phyloP scores from a whole-genome alignment of 495 filamentous ascomycete species.

The Schizothecium vesticola region DNA sequence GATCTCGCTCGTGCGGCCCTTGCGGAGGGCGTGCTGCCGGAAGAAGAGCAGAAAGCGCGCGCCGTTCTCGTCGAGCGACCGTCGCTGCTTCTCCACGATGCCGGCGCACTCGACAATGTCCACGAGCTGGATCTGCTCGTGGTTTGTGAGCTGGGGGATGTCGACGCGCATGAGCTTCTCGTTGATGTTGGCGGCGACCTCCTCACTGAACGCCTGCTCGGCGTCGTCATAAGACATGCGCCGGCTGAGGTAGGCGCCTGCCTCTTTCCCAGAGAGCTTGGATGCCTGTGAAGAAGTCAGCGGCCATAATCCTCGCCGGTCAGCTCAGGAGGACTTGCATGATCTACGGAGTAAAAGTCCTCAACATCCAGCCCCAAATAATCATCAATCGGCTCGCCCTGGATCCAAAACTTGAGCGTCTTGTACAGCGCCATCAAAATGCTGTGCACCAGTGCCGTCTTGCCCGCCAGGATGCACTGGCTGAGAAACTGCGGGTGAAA shows the following conservation, averaged over 20 bases:
- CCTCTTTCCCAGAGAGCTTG: constrained; percentile 17
- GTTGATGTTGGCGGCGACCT: constrained; percentile 63
- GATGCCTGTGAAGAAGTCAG: constrained; percentile 10
- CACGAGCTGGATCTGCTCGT: constrained; percentile 82
- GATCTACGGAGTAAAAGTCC: constrained; percentile 56
- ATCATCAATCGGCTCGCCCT: constrained; percentile 77
- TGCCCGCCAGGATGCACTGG: constrained; percentile 82
- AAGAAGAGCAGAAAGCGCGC: constrained; percentile 89
- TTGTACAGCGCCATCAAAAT: constrained; percentile 71
- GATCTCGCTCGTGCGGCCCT: constrained; percentile 56
- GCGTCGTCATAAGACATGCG: constrained; percentile 48
- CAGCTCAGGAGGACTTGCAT: constrained; percentile 8
- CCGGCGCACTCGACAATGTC: constrained; percentile 86
- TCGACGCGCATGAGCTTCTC: constrained; percentile 69
- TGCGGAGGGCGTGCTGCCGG: constrained; percentile 72
- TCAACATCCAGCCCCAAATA: constrained; percentile 68
- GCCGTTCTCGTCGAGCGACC: constrained; percentile 90
- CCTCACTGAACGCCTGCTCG: constrained; percentile 62
- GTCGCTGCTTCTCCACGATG: constrained; percentile 79
- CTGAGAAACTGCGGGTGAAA: constrained; percentile 92
- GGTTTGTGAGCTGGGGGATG: constrained; percentile 78
- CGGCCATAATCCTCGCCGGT: neutral
- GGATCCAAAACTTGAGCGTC: constrained; percentile 74
- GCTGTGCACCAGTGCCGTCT: constrained; percentile 64
- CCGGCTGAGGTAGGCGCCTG: constrained; percentile 24